Base-by-base conservation (phyloP, 1,284 basidiomycete species). In the Trametes versicolor region DNA sequence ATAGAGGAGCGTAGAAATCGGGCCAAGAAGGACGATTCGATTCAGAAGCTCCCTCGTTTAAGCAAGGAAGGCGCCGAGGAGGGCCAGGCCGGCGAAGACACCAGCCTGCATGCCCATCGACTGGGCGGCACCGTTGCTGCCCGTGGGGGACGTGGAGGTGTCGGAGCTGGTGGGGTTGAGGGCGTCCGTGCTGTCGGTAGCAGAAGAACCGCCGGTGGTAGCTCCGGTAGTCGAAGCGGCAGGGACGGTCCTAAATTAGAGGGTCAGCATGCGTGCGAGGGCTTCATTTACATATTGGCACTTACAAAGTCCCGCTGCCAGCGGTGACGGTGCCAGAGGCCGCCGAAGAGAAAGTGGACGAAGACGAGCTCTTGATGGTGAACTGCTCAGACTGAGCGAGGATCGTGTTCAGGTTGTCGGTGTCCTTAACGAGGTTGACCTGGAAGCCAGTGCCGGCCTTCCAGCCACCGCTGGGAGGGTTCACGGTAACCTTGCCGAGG, bases 381-480 rank as follows among this genome's bases (percentile, higher is more conserved):
- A 91, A 92, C 58, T 83, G 68, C 19, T 54, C 50, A 21, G 88
- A 93, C 78, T 95, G 91, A 51, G 92, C 90, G 58, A 84, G 80
- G 67, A 93, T 86, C 60, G 77, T 76, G 74, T 78, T 76, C 21
- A 83, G 73, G 52, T 85, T 64, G 32, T 82, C 62, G 5, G 81
- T 68, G 67, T 85, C 80, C 72, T 81, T 71, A 68, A 90, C 86
- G 37, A 95, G 76, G 81, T 94, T 93, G 76, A 95, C 82, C 61
- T 86, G 88, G 85, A 83, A 93, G 58, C 74, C 78, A 32, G 68
- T 61, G 65, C 88, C 88, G 19, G 76, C 64, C 12, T 84, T 83
- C 85, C 87, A 92, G 10, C 89, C 88, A 43, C 80, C 82, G 60
- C 79, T 83, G 1, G 90, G 89, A 10, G 86, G 76, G 72, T 79